Evolutionary conservation across 164 flowering plant genomes (phyloP), one percentile per base, ranked within the genome.

Genomic region (Dillenia turbinata): DNA sequence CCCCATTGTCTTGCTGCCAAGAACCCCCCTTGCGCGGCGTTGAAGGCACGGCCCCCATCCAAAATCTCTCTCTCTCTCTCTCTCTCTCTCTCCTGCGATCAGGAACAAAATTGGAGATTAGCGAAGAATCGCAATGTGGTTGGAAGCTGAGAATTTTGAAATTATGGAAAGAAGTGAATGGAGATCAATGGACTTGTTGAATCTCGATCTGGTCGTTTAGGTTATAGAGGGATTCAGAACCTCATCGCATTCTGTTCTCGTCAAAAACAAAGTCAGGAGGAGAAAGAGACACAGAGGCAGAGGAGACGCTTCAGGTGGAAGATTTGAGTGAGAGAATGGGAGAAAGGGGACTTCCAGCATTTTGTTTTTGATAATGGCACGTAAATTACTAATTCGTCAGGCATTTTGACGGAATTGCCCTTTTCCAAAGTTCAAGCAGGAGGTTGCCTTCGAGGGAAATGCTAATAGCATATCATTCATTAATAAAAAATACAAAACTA

Each of bases 11-110:
- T 66, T 72, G 81, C 17, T 81, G 77, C 76, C 77, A 77, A 58
- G 69, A 56, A 44, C 70, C 71, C 63, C 72, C 58, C 65, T 60
- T 60, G 51, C 83, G 81, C 75, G 95, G 93, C 68, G 95, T 83
- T n/a, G 98, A 94, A 55, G 98, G 86, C 51, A 74, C 89, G 10
- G 78, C 83, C 17, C 96, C 98, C 98, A 94, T 94, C 66, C 44
- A 0, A 22, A 15, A 51, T 26, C 40, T 33, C 40, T 33, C 40
- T 33, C 40, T 33, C 40, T 33, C 40, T 5, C 40, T 33, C 40
- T 33, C 40, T 33, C 40, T 33, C 40, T 33, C 40, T 33, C 40
- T 47, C 58, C 53, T 56, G 44, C 8, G 49, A 60, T 66, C 68
- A 59, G 44, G 48, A 40, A 24, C 54, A 64, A 49, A 55, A 61